Evolutionary conservation across 495 filamentous ascomycete species (phyloP).

Genomic region (Letharia columbiana): DNA sequence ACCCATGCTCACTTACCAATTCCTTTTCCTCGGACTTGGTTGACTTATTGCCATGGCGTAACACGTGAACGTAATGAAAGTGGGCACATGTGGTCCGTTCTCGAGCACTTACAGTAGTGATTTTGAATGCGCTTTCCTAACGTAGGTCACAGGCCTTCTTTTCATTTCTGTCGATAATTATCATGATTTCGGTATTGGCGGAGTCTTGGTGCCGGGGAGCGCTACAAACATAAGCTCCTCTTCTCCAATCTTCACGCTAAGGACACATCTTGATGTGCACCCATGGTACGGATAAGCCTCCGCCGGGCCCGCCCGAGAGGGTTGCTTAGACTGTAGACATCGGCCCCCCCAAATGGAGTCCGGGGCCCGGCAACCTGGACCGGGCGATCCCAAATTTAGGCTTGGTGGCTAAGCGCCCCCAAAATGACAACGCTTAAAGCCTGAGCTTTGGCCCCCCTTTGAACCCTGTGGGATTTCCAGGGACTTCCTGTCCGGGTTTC

Average conservation of each 20-base stretch:
- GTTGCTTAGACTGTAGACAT: background rate
- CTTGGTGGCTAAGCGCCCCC: constrained; percentile 3
- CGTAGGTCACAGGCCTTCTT: too few relatives aligned
- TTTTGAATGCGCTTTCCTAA: background rate
- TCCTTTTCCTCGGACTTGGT: background rate
- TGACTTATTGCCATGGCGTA: background rate
- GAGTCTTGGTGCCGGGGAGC: background rate
- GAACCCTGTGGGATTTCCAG: background rate
- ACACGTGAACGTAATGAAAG: background rate
- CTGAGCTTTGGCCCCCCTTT: background rate
- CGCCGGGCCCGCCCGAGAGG: background rate
- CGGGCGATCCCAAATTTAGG: background rate
- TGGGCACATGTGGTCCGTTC: background rate
- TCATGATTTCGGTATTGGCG: background rate
- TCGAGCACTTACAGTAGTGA: background rate
- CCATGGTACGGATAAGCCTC: constrained; percentile 1
- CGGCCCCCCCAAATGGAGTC: background rate
- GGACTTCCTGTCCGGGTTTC: background rate
- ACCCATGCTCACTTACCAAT: background rate
- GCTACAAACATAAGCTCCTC: background rate
- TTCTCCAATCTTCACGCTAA: background rate
- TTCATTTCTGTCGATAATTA: background rate
- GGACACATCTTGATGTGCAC: background rate
- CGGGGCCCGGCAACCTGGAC: background rate
- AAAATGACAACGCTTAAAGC: background rate